Base-by-base conservation (phyloP, 768 basidiomycete genomes). In the Agaricus subrufescens region DNA sequence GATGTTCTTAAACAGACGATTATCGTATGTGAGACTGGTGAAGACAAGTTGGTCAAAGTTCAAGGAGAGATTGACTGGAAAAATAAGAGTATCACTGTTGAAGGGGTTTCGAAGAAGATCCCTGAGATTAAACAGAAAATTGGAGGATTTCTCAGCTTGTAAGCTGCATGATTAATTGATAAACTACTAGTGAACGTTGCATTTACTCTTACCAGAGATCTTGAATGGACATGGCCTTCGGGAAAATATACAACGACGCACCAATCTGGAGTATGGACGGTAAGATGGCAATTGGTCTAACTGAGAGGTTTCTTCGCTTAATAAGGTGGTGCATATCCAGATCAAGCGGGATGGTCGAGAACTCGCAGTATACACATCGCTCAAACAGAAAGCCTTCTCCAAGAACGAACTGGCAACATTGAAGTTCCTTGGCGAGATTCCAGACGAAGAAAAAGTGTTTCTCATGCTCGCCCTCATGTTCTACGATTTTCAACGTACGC, bases 391-490 rank as follows among this genome's bases (percentile, higher is more conserved):
- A 4, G 44, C 52, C 11, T 63, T 63, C 54, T 57, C 54, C 8
- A 63, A 61, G 50, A 53, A 56, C 43, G 58, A 63, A 30, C 45
- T 61, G 23, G 53, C 47, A 23, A 63, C 60, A 5, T 51, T 63
- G 19, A 58, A 39, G 23, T 63, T 63, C 50, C 50, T 50, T n/a
- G 34, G 43, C 3, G 46, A 58, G 23, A 38, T 61, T 14, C 51
- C 58, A 12, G 48, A 53, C 37, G 57, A 63, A 55, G 62, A 63
- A 47, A 63, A 51, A 58, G 52, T 61, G 12, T 63, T 63, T 52
- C 48, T 63, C 19, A 50, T 59, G 7, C 34, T 63, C 19, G 56
- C 50, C 26, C 42, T 61, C 12, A 50, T 59, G 39, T 63, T 53
- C 43, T 45, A 46, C 11, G 56, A 59, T 10, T 19, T 63, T 2